Evolutionary conservation across 768 basidiomycete species (phyloP), one percentile per base, ranked within the genome.

Genomic region (Lactifluus piperatus): DNA sequence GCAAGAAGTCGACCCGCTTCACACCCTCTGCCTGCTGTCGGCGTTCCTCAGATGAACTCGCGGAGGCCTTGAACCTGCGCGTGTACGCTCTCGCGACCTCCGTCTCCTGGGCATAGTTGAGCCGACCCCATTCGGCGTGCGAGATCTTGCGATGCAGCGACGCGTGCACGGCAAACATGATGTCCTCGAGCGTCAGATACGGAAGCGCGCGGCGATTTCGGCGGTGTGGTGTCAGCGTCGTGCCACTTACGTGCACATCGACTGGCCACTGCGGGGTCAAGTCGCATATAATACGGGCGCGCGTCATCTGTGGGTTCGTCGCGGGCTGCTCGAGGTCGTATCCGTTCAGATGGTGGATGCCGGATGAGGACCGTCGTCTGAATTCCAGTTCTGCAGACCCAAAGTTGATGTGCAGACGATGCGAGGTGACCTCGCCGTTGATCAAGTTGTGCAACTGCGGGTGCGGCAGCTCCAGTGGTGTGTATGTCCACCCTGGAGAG

Each of bases 1-100:
- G 52, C 47, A 65, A 53, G n/a, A 59, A 65, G 51, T 65, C 64
- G 34, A 65, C 44, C 30, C 55, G 62, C 62, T 65, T 65, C 41
- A 65, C 64, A 13, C 64, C 64, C 30, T 59, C 57, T 14, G 62
- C 39, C 46, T 51, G 54, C 52, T 60, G 62, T 55, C 51, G 45
- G 30, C 52, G 50, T 52, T 59, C 54, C 4, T 30, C 30, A 7
- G 48, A 55, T 5, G 54, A 34, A 30, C 13, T 52, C 24, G 50
- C 29, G 18, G 41, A 51, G 27, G 64, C 55, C 55, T 65, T 63
- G 64, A 32, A 63, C 18, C 64, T 58, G 36, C 62, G 64, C 22
- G 64, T 65, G 57, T 63, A 65, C 36, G 64, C 64, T 13, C 62
- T 57, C n/a, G 64, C 37, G 36, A 65, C 43, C 0, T 65, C 58